Conservation (phyloP, 2,329 filamentous ascomycete genomes). For the Bipolaris victoriae region DNA sequence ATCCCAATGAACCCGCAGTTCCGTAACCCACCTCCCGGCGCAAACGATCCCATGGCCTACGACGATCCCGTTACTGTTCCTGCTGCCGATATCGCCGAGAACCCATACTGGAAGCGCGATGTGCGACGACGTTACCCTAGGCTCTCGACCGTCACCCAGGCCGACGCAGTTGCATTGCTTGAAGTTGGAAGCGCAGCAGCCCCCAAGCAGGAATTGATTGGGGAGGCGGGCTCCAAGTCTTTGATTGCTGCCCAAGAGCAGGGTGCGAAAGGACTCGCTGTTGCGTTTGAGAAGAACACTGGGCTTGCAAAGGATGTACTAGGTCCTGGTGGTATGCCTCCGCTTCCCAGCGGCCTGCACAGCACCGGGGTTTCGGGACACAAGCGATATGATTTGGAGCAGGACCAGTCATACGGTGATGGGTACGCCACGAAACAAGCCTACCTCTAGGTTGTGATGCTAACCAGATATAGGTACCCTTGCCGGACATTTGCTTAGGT, state of each 20-base stretch:
- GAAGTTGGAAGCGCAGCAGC: slow-evolving; percentile 79
- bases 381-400: slow-evolving; percentile 71
- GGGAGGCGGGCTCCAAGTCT: slow-evolving; percentile 73
- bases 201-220: slow-evolving; percentile 81
- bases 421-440: slow-evolving; percentile 41
- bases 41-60: slow-evolving; percentile 72
- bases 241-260: slow-evolving; percentile 78
- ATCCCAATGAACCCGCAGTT: slow-evolving; percentile 91
- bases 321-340: slow-evolving; percentile 80
- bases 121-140: slow-evolving; percentile 80
- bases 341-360: slow-evolving; percentile 76
- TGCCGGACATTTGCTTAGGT: slow-evolving; percentile 53
- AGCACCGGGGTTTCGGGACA: slow-evolving; percentile 61
- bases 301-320: slow-evolving; percentile 64
- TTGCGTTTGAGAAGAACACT: slow-evolving; percentile 72
- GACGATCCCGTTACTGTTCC: slow-evolving; percentile 83
- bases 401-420: slow-evolving; percentile 70
- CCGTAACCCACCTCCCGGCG: slow-evolving; percentile 83
- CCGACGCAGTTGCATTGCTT: slow-evolving; percentile 83
- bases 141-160: slow-evolving; percentile 80
- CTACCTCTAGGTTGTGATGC: neutral
- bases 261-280: slow-evolving; percentile 72
- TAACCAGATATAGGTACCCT: slow-evolving; percentile 48
- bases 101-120: slow-evolving; percentile 97
- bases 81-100: slow-evolving; percentile 87